Evolutionary conservation across 2,329 filamentous ascomycete genomes (phyloP).

Genomic region (Rachicladosporium sp.): DNA sequence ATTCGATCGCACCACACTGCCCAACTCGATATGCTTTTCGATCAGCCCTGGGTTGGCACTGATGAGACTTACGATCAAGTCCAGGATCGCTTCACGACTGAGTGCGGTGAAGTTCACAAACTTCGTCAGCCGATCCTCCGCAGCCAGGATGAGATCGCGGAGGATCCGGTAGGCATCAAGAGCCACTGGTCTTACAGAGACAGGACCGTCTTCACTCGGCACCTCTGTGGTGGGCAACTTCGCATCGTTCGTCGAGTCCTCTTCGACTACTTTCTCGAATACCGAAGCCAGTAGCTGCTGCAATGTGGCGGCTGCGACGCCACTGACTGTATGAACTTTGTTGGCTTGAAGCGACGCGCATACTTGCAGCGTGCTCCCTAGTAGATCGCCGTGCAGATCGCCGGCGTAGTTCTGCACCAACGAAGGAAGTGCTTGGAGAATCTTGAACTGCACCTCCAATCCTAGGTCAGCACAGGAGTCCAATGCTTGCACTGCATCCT

Average conservation of each 20-base stretch:
- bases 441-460: slow-evolving; percentile 89
- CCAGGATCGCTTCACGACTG: slow-evolving; percentile 71
- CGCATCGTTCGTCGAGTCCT: slow-evolving; percentile 54
- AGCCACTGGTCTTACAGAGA: slow-evolving; percentile 61
- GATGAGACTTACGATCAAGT: slow-evolving; percentile 82
- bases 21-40: slow-evolving; percentile 64
- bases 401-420: slow-evolving; percentile 79
- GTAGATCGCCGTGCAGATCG: slow-evolving; percentile 66
- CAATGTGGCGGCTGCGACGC: slow-evolving; percentile 89
- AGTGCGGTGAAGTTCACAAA: slow-evolving; percentile 71
- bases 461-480: slow-evolving; percentile 62
- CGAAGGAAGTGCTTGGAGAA: slow-evolving; percentile 80
- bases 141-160: slow-evolving; percentile 77
- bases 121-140: slow-evolving; percentile 70
- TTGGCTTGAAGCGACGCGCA: slow-evolving; percentile 83
- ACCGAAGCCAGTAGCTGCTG: slow-evolving; percentile 87
- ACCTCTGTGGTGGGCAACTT: slow-evolving; percentile 51
- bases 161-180: slow-evolving; percentile 81
- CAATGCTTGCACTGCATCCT: slow-evolving; percentile 77
- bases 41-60: slow-evolving; percentile 74
- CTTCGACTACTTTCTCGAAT: slow-evolving; percentile 76
- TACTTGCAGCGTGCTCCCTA: slow-evolving; percentile 75
- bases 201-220: slow-evolving; percentile 49
- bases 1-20: slow-evolving; percentile 60
- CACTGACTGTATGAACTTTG: slow-evolving; percentile 88